Conservation (phyloP, 257 asterid species). For the Solanum stenotomum region DNA sequence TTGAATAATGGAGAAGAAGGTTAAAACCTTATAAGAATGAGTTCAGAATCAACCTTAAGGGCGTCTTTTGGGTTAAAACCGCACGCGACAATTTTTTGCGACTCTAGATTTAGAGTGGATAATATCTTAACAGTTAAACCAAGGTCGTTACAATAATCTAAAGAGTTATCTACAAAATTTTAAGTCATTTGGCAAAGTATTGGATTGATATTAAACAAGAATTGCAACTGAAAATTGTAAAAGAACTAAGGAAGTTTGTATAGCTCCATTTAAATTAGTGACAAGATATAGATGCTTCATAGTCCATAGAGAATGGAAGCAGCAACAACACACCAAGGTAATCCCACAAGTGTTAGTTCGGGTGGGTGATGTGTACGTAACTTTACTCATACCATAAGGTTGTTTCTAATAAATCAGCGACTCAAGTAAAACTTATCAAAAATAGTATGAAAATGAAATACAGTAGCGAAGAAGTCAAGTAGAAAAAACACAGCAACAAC, state of each 20-base stretch:
- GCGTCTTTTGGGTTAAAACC: too few relatives aligned
- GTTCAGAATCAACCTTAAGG: too few relatives aligned
- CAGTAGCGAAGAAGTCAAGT: not conserved
- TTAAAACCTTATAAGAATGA: not conserved
- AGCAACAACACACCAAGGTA: not conserved
- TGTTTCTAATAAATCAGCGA: not conserved
- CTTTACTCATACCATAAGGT: not conserved
- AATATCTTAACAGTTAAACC: not conserved
- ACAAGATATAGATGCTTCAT: not conserved
- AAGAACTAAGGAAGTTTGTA: too few relatives aligned
- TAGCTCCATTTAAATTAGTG: not conserved
- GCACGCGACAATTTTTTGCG: not conserved
- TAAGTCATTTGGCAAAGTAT: not conserved
- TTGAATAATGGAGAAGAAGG: not conserved
- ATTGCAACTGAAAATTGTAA: too few relatives aligned
- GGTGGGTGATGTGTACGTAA: not conserved
- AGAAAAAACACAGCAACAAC: not conserved
- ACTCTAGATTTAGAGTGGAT: not conserved
- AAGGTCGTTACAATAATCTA: not conserved
- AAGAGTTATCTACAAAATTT: not conserved
- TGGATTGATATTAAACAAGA: not conserved
- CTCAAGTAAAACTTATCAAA: not conserved
- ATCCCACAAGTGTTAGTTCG: not conserved
- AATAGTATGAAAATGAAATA: not conserved
- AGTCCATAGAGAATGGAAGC: not conserved